phyloP scores from a whole-genome alignment of 768 basidiomycete genomes.

The Rhodotorula taiwanensis region DNA sequence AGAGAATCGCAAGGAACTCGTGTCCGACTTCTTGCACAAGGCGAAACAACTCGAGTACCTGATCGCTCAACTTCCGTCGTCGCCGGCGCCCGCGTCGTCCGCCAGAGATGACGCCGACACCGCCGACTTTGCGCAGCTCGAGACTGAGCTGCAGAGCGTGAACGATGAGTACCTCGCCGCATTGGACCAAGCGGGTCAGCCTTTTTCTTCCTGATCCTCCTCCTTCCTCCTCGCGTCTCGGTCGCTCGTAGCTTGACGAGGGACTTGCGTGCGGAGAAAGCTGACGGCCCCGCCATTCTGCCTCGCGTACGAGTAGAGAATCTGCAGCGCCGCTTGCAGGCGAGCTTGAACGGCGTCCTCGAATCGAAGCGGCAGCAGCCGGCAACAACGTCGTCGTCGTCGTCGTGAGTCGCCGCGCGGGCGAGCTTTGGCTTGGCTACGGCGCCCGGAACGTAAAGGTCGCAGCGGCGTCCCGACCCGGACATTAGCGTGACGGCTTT shows the following conservation, averaged over 20 bases:
- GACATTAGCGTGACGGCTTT: no score
- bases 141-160: conserved; percentile 44
- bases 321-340: neutral
- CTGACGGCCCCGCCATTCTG: no score
- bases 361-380: no score
- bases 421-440: no score
- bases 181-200: conserved; percentile 72
- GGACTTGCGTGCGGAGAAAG: no score
- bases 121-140: conserved; percentile 54
- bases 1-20: conserved; percentile 81
- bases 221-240: no score
- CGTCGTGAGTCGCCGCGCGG: no score
- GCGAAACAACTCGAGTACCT: conserved; percentile 83
- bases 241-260: no score
- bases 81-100: neutral
- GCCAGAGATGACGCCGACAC: conserved; percentile 19
- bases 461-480: no score
- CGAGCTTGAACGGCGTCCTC: neutral
- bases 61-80: conserved; percentile 70
- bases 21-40: conserved; percentile 71
- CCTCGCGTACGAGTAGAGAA: neutral
- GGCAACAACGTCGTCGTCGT: no score
- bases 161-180: conserved; percentile 71
- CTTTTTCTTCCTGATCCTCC: no score
- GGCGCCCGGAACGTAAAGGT: no score